Evolutionary conservation across 2,329 filamentous ascomycete genomes (phyloP), one percentile per base, ranked within the genome.

Genomic region (Metarhizium sp.): DNA sequence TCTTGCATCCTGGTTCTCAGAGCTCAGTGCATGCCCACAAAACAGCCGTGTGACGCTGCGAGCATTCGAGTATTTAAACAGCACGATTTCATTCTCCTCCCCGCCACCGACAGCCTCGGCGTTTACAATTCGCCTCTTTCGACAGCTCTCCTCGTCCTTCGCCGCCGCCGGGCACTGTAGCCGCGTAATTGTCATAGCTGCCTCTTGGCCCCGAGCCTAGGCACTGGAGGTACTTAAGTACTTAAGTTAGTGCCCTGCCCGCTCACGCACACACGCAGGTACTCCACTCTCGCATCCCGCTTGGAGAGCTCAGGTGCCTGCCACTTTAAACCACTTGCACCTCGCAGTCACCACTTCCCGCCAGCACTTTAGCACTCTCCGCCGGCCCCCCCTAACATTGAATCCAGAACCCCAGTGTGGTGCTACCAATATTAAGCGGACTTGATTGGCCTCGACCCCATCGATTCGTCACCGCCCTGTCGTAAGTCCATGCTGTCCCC

Each of bases 391-490:
- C 25, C 25, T 25, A 25, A 25, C 25, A 25, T 25, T 25, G 25
- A 25, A 25, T 25, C 25, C 25, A 25, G 25, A 25, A 25, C 32
- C 32, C 32, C 32, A 34, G 32, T 34, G 32, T 11, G 32, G 32
- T 34, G 32, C 32, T 25, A 25, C 25, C 25, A 25, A 25, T 25
- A 25, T 25, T 25, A 25, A 25, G 25, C 25, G 25, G 25, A 25
- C 1, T 25, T 4, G 25, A 25, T 25, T 25, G 25, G 25, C 25
- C 25, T 25, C 32, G 32, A 7, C 32, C 43, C 32, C 5, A 10
- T 42, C 16, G 50, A 52, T 43, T 52, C 50, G 36, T 52, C 50
- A 52, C 50, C 50, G 50, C 36, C 50, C 6, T 11, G 8, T 48
- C 25, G 45, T 30, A 30, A 30, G 45, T 48, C 20, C 10, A 16